Evolutionary conservation across 306 rosid genomes (phyloP).

Genomic region (Echinosophora koreensis): DNA sequence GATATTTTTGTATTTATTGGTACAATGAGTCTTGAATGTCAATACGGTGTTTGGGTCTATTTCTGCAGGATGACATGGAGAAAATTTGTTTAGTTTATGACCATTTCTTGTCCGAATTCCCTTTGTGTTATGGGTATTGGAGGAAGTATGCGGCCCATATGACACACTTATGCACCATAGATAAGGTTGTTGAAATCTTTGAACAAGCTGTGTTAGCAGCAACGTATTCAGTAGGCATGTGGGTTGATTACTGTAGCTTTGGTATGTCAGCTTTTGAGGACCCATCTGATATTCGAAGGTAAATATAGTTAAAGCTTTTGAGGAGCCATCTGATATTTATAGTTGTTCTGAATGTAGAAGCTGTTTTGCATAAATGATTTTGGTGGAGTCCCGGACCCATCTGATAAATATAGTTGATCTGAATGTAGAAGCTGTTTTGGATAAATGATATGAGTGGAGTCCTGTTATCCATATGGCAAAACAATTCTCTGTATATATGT

Average conservation of each 20-base stretch:
- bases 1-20: conserved; percentile 39
- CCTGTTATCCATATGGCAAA: conserved; percentile 5
- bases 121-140: conserved; percentile 95
- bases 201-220: conserved; percentile 78
- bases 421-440: conserved; percentile 14
- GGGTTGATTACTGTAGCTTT: conserved; percentile 87
- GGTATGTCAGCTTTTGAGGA: conserved; percentile 78
- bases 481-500: background rate
- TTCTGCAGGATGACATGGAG: conserved; percentile 70
- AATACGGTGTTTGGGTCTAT: conserved; percentile 39
- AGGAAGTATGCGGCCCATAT: conserved; percentile 75
- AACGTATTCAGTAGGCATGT: conserved; percentile 70
- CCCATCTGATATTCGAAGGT: conserved; percentile 84
- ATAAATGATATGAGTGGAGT: conserved; percentile 29
- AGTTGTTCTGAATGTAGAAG: conserved; percentile 15
- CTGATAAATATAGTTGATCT: background rate
- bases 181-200: conserved; percentile 79
- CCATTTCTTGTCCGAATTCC: conserved; percentile 76
- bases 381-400: too few species aligned
- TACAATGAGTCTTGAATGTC: conserved; percentile 32
- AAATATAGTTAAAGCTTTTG: conserved; percentile 28
- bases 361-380: conserved; percentile 29
- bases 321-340: background rate
- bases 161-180: conserved; percentile 61
- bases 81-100: conserved; percentile 71